Evolutionary conservation across 495 filamentous ascomycete genomes (phyloP), one percentile per base, ranked within the genome.

Genomic region (Trichocladium antarcticum): DNA sequence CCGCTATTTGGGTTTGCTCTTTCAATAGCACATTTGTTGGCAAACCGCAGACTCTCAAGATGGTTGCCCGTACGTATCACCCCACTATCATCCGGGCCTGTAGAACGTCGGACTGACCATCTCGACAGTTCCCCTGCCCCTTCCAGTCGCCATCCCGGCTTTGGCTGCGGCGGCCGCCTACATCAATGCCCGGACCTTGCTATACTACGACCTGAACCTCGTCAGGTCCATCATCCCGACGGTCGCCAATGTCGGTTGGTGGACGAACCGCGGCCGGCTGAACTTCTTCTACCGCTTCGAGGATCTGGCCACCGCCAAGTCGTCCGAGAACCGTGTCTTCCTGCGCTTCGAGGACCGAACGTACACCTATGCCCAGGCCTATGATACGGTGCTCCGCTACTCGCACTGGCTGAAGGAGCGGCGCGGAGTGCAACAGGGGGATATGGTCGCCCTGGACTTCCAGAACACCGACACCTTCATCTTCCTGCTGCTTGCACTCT

Each of bases 361-460:
- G 40, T 94, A 87, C 79, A 87, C 85, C 2, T 95, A 83, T 66
- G 78, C 77, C n/a, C 76, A 94, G 56, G 73, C 80, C 1, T 94
- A 98, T 62, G 72, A 87, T 32, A 79, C 68, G 5, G 75, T 75
- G 0, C 68, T 96, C 32, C 84, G 80, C 46, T 92, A 92, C 57
- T 89, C 85, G 15, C 74, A 79, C 32, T 97, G 85, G 85, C 69
- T 97, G 47, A 84, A 83, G 65, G 76, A 74, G 6, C 74, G 65
- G n/a, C 76, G 83, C 35, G 74, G 74, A 3, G 70, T 97, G 37
- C 79, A 81, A 54, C 75, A 80, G 34, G 78, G 78, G 53, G 87
- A 96, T 40, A 78, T 97, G 40, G 85, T 98, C 3, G 90, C 89
- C 0, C 72, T 98, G 58, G 80, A 95, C 64, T 85, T 89, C 54